Evolutionary conservation across 768 basidiomycete species (phyloP).

Genomic region (Collybia sordida): DNA sequence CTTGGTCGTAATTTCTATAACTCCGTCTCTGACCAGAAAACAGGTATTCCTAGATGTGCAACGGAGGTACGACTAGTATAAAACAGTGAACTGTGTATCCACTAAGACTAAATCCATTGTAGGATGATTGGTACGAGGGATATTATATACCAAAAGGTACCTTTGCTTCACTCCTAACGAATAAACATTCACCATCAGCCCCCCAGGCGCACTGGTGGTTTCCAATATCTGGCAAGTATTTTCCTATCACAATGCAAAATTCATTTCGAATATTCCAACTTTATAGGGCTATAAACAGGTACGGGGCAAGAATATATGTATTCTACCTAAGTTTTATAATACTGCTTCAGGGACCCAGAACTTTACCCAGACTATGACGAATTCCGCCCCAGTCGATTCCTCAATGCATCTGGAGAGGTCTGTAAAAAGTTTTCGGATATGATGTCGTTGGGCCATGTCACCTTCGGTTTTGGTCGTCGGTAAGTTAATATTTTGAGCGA

Average conservation of each 20-base stretch:
- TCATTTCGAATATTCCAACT: too few relatives aligned
- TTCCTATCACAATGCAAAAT: background rate
- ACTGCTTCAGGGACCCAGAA: background rate
- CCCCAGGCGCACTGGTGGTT: background rate
- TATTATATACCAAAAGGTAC: conserved; percentile 1
- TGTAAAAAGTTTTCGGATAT: background rate
- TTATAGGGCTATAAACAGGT: conserved; percentile 6
- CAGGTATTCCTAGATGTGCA: conserved; percentile 1
- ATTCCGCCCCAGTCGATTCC: conserved; percentile 3
- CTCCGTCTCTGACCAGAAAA: background rate
- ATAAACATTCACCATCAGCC: background rate
- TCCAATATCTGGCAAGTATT: conserved; percentile 1
- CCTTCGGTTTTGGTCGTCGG: conserved; percentile 4
- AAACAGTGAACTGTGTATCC: too few relatives aligned
- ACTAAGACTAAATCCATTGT: too few relatives aligned
- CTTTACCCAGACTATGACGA: conserved; percentile 1
- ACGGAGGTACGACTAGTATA: background rate
- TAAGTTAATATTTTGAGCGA: too few relatives aligned
- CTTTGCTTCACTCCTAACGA: background rate
- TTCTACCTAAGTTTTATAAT: background rate
- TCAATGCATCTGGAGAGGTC: background rate
- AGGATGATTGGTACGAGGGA: conserved; percentile 5
- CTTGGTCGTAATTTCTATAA: background rate
- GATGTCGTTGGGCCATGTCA: background rate
- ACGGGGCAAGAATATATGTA: background rate